A percentile compares a stretch with the other conserved stretches of the same genome.
phyloP scores from a whole-genome alignment of 768 basidiomycete species.

The Vararia minispora region DNA sequence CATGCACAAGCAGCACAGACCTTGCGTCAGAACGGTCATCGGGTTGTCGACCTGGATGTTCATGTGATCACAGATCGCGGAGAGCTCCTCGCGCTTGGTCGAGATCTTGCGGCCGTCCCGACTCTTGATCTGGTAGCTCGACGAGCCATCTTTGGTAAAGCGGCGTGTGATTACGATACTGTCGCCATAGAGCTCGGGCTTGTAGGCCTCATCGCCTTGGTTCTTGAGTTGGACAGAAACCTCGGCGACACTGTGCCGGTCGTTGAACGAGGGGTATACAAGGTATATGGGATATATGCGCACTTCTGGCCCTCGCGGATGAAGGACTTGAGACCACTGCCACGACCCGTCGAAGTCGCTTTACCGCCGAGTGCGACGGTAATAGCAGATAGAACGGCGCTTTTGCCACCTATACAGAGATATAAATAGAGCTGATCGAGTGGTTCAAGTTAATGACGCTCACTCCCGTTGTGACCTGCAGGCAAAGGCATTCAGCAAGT shows the following conservation, averaged over 20 bases:
- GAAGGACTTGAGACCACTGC: constrained; percentile 72
- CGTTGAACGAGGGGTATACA: constrained; percentile 2
- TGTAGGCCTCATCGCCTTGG: constrained; percentile 83
- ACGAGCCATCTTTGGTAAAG: constrained; percentile 66
- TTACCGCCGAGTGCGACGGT: constrained; percentile 92
- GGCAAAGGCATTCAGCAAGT: constrained; percentile 2
- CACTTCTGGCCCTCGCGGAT: constrained; percentile 78
- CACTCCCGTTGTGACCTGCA: constrained; percentile 86
- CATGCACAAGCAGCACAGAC: constrained; percentile 28
- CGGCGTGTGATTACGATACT: constrained; percentile 76
- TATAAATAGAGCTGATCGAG: constrained; percentile 1
- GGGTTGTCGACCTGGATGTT: constrained; percentile 96
- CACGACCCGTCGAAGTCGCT: constrained; percentile 84
- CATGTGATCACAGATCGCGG: constrained; percentile 89
- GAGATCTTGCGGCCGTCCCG: constrained; percentile 56
- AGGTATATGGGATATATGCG: constrained; percentile 16
- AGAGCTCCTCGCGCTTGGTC: constrained; percentile 73
- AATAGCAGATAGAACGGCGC: constrained; percentile 87
- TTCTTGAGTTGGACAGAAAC: constrained; percentile 82
- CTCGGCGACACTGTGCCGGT: constrained; percentile 42
- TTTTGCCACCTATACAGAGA: constrained; percentile 71
- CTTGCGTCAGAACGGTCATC: constrained; percentile 89
- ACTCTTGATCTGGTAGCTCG: constrained; percentile 74
- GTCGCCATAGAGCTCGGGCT: constrained; percentile 74
- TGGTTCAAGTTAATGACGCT: constrained; percentile 21